These are phyloP conservation scores for Cystofilobasidium ferigula DNA, from an alignment of 768 basidiomycete genomes.

Conservation along the genomic window DNA sequence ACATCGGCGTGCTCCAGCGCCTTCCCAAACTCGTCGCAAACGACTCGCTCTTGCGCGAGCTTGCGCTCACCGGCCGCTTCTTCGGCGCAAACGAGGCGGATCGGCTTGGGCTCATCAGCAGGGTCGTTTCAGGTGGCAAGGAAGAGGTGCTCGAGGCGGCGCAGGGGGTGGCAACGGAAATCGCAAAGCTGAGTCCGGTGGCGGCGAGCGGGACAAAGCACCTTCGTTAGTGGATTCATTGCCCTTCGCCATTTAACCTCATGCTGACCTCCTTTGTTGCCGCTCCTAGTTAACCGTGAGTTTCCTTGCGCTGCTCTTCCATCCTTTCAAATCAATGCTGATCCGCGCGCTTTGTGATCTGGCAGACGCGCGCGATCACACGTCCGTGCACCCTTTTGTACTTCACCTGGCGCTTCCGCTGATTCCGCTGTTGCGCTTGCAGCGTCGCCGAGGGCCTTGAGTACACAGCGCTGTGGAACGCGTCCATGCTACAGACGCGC, in stretches of 20 bases:
- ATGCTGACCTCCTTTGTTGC: background rate
- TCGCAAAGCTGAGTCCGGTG: conserved; percentile 59
- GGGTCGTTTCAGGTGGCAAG: conserved; percentile 54
- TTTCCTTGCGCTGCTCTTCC: background rate
- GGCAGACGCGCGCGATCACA: conserved; percentile 64
- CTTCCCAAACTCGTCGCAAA: conserved; percentile 69
- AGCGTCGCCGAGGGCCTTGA: conserved; percentile 47
- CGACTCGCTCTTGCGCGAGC: conserved; percentile 55
- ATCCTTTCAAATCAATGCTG: background rate
- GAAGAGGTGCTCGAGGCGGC: conserved; percentile 49
- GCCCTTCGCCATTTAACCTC: background rate
- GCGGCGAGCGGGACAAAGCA: conserved; percentile 69
- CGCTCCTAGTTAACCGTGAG: background rate
- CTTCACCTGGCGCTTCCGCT: background rate
- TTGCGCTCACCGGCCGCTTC: conserved; percentile 61
- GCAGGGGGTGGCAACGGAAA: conserved; percentile 48
- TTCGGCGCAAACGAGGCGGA: conserved; percentile 61
- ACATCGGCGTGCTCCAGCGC: conserved; percentile 73
- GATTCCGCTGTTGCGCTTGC: conserved; percentile 28
- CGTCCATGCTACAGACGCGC: conserved; percentile 29
- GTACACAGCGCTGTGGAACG: conserved; percentile 53
- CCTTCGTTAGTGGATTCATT: conserved; percentile 47
- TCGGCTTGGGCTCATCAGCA: conserved; percentile 61
- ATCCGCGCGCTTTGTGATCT: no score
- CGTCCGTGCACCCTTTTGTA: conserved; percentile 41